phyloP scores from a whole-genome alignment of 2,329 filamentous ascomycete genomes.

The Penicillium sp. region DNA sequence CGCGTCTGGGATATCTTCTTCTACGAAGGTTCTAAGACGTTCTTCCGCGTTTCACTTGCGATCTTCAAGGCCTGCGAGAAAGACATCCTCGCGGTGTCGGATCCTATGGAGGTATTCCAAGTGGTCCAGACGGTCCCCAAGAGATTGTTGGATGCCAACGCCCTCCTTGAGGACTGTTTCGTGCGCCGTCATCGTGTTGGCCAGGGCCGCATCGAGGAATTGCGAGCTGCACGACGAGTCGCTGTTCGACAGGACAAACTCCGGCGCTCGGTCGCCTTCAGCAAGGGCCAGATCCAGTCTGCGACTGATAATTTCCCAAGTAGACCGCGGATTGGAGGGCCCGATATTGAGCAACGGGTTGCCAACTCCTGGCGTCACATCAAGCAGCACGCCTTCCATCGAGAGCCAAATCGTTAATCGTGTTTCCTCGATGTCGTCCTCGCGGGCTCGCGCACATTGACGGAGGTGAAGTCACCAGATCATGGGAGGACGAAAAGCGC shows the following conservation, averaged over 20 bases:
- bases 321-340: slow-evolving; percentile 30
- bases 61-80: slow-evolving; percentile 87
- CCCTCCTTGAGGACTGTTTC: slow-evolving; percentile 80
- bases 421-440: not conserved
- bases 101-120: slow-evolving; percentile 95
- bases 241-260: slow-evolving; percentile 46
- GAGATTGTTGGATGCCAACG: slow-evolving; percentile 77
- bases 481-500: not conserved
- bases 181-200: slow-evolving; percentile 76
- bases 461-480: not conserved
- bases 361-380: slow-evolving; percentile 40
- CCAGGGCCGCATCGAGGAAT: slow-evolving; percentile 77
- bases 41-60: slow-evolving; percentile 87
- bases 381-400: slow-evolving; percentile 37
- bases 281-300: slow-evolving; percentile 36
- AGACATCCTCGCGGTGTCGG: slow-evolving; percentile 75
- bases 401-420: slow-evolving; percentile 12
- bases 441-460: not conserved
- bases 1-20: slow-evolving; percentile 96
- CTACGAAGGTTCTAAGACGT: slow-evolving; percentile 89
- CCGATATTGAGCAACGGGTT: slow-evolving; percentile 36
- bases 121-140: slow-evolving; percentile 87
- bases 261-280: slow-evolving; percentile 40
- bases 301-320: slow-evolving; percentile 38
- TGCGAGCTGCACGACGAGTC: slow-evolving; percentile 68